Conservation (phyloP, 768 basidiomycete genomes). For the Amanita exitialis region DNA sequence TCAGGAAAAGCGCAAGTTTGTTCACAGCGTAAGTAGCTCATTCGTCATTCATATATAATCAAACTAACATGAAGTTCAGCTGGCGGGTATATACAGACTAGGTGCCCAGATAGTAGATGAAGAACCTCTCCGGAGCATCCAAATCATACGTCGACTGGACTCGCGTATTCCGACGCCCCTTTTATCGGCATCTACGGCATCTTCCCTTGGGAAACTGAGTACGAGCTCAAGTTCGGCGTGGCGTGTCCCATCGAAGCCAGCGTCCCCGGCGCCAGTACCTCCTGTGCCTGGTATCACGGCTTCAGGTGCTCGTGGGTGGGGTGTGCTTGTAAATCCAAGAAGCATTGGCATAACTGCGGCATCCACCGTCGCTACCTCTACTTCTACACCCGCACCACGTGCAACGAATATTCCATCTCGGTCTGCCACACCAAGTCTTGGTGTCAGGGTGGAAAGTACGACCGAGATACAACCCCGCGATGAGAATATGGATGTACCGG, state of each 20-base stretch:
- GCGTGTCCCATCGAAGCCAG: not conserved
- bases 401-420: not conserved
- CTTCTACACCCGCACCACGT: not conserved
- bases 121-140: constrained; percentile 81
- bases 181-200: constrained; percentile 39
- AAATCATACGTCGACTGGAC: constrained; percentile 74
- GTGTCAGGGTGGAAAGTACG: not conserved
- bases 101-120: constrained; percentile 84
- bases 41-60: constrained; percentile 1
- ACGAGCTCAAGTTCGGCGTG: not conserved
- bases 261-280: not conserved
- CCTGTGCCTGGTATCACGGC: constrained; percentile 3
- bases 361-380: not conserved
- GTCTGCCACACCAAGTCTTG: not conserved
- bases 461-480: constrained; percentile 7
- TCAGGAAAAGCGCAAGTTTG: constrained; percentile 71
- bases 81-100: constrained; percentile 74
- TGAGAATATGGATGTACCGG: constrained; percentile 13
- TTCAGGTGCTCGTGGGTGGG: constrained; percentile 6
- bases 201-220: constrained; percentile 45
- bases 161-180: constrained; percentile 67
- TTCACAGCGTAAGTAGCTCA: constrained; percentile 47
- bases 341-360: constrained; percentile 2
- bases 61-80: constrained; percentile 23
- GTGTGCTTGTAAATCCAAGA: not conserved